Evolutionary conservation across 108 stramenopile species (phyloP).

Genomic region (Schizochytrium sp.): DNA sequence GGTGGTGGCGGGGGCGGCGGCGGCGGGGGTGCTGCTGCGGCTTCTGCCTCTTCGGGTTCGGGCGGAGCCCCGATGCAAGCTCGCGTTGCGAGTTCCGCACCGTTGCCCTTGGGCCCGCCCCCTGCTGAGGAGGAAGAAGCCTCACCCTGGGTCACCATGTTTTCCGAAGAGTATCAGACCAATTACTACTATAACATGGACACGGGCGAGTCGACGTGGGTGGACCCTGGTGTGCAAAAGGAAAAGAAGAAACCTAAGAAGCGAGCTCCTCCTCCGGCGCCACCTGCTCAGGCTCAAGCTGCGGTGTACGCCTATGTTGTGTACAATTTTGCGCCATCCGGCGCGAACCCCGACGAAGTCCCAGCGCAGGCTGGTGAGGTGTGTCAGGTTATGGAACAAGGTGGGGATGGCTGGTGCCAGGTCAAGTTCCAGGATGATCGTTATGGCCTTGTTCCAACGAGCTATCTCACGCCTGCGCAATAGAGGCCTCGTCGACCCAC

Average conservation of each 20-base stretch:
- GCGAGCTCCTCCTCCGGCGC: background rate
- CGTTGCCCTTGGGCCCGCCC: background rate
- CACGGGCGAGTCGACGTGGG: conserved; percentile 1
- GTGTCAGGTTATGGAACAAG: background rate
- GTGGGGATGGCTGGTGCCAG: background rate
- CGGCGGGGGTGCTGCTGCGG: background rate
- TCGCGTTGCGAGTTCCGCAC: background rate
- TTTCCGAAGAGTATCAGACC: background rate
- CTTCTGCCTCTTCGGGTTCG: background rate
- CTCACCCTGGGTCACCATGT: conserved; percentile 11
- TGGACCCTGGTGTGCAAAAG: background rate
- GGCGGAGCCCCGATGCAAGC: background rate
- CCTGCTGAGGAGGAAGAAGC: background rate
- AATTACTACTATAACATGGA: background rate
- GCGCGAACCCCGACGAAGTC: background rate
- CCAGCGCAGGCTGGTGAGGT: background rate
- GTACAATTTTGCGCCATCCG: background rate
- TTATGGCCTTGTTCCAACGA: background rate
- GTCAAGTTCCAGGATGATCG: background rate
- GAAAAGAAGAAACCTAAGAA: background rate
- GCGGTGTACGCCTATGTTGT: background rate
- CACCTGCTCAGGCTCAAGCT: background rate
- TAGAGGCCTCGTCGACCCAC: background rate
- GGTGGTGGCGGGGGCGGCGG: background rate
- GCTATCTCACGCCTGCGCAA: background rate